Conservation (phyloP, 352 stramenopile genomes). For the Pythium aphanidermatum region DNA sequence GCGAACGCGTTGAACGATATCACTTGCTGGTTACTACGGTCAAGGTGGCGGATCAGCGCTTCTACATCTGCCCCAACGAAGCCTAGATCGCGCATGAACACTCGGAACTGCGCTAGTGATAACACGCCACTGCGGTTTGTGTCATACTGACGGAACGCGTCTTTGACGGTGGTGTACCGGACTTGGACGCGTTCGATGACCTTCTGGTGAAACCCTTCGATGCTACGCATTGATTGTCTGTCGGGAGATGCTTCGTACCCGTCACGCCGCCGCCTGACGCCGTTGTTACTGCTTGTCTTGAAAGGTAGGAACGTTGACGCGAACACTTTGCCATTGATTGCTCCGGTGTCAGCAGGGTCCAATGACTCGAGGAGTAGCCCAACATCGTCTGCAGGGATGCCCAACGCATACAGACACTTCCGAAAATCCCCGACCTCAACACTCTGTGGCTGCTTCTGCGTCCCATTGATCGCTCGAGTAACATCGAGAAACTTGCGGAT, state of each 20-base stretch:
- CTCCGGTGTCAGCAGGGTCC: slow-evolving; percentile 13
- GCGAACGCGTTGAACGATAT: slow-evolving; percentile 58
- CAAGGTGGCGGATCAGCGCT: slow-evolving; percentile 39
- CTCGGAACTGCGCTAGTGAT: slow-evolving; percentile 34
- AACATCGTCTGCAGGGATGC: slow-evolving; percentile 21
- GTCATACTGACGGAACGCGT: slow-evolving; percentile 65
- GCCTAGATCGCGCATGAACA: slow-evolving; percentile 46
- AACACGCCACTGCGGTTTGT: slow-evolving; percentile 38
- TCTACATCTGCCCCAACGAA: slow-evolving; percentile 47
- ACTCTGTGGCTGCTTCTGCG: background rate
- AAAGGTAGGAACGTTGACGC: slow-evolving; percentile 19
- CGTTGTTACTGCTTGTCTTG: background rate
- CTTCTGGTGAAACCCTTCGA: slow-evolving; percentile 45
- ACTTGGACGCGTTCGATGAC: slow-evolving; percentile 52
- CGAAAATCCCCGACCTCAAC: slow-evolving; percentile 23
- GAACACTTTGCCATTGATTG: slow-evolving; percentile 17
- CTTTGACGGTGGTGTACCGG: slow-evolving; percentile 49
- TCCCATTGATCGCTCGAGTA: background rate
- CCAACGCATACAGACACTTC: slow-evolving; percentile 34
- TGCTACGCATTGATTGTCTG: background rate
- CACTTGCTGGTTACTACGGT: slow-evolving; percentile 23
- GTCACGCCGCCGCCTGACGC: background rate
- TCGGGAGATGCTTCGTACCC: background rate
- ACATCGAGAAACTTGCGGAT: slow-evolving; percentile 24
- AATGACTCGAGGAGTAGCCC: slow-evolving; percentile 25